Base-by-base conservation (phyloP, 345 rosid genomes). In the Lumnitzera littorea region DNA sequence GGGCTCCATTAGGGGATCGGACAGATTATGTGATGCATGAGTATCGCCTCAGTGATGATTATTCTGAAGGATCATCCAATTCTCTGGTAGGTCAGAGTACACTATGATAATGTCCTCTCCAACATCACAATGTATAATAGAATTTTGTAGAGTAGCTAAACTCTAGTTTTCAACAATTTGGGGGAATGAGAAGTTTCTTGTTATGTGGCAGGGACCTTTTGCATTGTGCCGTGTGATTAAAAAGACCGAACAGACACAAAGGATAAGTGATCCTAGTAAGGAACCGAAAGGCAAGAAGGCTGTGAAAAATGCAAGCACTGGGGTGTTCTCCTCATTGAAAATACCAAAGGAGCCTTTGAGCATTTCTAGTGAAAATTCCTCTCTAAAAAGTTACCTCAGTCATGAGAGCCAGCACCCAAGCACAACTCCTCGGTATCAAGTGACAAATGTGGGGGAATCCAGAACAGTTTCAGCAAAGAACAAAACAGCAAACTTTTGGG, bases 11-110 rank as follows among this genome's bases (percentile, higher is more conserved):
- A 60, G 96, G 96, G 15, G 76, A 83, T 62, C 78, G 96, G 58
- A 88, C 85, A 0, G 80, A 73, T 25, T 86, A 95, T 95, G 78
- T 83, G 2, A 84, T 91, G 96, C 88, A 91, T 15, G 98, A 91
- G 67, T 91, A 91, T 69, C 81, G 95, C 16, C 87, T 88, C 41
- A 72, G 62, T 11, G 91, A 84, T 62, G 82, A 82, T 56, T 61
- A 55, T 65, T 67, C 81, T 69, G 58, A 67, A 63, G 84, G 79
- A 23, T 66, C 88, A 59, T 24, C 48, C 17, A 70, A 62, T 70
- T 70, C 64, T 63, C 80, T 78, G 83, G 95, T 89, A 61, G 63
- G 24, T 20, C 24, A 3, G 46, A 7, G 61, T 51, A 48, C n/a
- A 51, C 0, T 53, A 15, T 20, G 27, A 12, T 13, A n/a, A 43